Conservation (phyloP, 2,329 filamentous ascomycete species). For the Talaromyces sp. region DNA sequence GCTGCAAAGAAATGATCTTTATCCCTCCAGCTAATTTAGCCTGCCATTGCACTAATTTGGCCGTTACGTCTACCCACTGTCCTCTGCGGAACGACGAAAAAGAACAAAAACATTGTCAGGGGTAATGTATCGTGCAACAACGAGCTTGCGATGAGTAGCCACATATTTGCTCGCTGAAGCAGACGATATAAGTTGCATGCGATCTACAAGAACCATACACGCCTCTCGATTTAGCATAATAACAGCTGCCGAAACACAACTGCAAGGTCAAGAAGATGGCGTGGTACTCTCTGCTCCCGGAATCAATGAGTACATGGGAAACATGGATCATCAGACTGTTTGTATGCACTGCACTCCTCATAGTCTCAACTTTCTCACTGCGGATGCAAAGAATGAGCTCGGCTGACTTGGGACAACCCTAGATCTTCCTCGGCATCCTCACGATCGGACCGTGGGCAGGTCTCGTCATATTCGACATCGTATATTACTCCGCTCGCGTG, state of each 20-base stretch:
- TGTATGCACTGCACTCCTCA: constrained; percentile 43
- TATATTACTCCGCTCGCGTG: constrained; percentile 59
- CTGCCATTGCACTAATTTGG: not conserved
- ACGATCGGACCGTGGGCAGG: constrained; percentile 61
- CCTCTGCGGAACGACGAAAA: not conserved
- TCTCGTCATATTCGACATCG: constrained; percentile 60
- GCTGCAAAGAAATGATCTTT: not conserved
- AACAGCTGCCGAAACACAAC: not conserved
- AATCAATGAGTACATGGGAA: constrained; percentile 55
- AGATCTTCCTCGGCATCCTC: constrained; percentile 60
- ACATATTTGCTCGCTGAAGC: not conserved
- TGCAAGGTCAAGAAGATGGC: constrained; percentile 46
- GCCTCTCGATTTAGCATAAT: not conserved
- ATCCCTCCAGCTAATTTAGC: not conserved
- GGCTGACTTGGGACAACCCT: constrained; percentile 15
- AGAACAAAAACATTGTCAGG: not conserved
- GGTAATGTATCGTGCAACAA: not conserved
- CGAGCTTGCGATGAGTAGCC: constrained; percentile 3
- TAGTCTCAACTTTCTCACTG: not conserved
- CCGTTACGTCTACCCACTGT: not conserved
- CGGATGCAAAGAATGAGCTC: not conserved
- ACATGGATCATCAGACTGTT: constrained; percentile 61
- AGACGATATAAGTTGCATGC: not conserved
- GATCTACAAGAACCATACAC: not conserved
- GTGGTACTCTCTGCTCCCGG: constrained; percentile 62